A percentile compares a stretch with the other conserved stretches of the same genome.
phyloP scores from a whole-genome alignment of 768 basidiomycete species.

The Suillus occidentalis region DNA sequence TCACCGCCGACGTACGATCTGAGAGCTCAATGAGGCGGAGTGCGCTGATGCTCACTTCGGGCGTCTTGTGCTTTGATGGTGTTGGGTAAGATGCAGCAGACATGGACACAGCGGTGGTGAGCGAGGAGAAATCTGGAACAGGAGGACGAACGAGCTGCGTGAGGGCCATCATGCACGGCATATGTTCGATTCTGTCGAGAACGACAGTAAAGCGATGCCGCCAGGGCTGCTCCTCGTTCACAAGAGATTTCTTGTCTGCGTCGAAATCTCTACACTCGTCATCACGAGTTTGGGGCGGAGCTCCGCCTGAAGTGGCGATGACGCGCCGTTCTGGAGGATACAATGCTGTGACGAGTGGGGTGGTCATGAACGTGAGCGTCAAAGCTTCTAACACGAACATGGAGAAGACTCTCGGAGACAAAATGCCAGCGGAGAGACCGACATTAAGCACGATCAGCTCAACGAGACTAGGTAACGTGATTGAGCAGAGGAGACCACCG shows the following conservation, averaged over 20 bases:
- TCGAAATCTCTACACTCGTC: constrained; percentile 31
- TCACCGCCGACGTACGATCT: constrained; percentile 63
- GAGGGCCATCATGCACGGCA: constrained; percentile 88
- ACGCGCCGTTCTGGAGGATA: constrained; percentile 65
- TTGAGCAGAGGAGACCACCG: constrained; percentile 6
- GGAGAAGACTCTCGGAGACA: constrained; percentile 77
- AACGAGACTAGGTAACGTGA: constrained; percentile 56
- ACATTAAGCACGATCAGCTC: constrained; percentile 97
- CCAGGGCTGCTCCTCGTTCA: constrained; percentile 27
- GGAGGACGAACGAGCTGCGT: constrained; percentile 72
- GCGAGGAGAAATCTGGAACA: constrained; percentile 5
- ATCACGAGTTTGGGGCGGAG: constrained; percentile 21
- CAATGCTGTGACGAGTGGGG: constrained; percentile 63
- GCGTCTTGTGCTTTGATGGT: constrained; percentile 9
- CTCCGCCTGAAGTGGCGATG: constrained; percentile 41
- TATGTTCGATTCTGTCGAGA: constrained; percentile 85
- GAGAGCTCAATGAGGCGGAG: constrained; percentile 84
- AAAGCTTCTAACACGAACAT: constrained; percentile 94
- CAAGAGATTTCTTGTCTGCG: constrained; percentile 8
- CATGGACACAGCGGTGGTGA: constrained; percentile 14
- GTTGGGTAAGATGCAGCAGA: constrained; percentile 4
- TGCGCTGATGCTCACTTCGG: constrained; percentile 60
- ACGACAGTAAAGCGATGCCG: constrained; percentile 79
- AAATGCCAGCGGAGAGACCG: constrained; percentile 77
- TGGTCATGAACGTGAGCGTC: constrained; percentile 82